Evolutionary conservation across 768 basidiomycete species (phyloP).

Genomic region (Lactarius sp.): DNA sequence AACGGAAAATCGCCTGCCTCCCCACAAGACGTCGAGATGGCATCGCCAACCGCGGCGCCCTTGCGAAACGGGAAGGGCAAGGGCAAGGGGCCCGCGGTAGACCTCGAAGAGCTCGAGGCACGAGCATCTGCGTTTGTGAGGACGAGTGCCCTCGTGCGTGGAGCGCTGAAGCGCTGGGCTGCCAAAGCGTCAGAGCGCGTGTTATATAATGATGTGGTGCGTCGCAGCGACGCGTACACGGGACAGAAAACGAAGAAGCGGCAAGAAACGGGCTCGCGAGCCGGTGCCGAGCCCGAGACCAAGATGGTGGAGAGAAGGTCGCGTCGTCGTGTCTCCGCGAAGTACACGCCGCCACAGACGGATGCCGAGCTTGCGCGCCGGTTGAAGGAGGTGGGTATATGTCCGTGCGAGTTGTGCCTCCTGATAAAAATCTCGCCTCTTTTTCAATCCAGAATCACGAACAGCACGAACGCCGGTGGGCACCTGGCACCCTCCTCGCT

Average conservation of each 20-base stretch:
- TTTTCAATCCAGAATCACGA: constrained; percentile 43
- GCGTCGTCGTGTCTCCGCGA: no score
- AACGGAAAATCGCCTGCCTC: no score
- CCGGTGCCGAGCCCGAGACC: no score
- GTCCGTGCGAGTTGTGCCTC: neutral
- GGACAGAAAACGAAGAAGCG: constrained; percentile 35
- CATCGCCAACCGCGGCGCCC: neutral
- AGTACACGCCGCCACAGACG: no score
- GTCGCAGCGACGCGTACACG: constrained; percentile 56
- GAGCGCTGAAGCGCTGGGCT: no score
- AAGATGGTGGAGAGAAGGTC: constrained; percentile 43
- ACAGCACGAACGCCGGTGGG: no score
- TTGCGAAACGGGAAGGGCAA: constrained; percentile 11
- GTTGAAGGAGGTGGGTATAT: constrained; percentile 56
- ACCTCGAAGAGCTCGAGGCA: constrained; percentile 9
- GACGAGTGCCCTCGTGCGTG: no score
- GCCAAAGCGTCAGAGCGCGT: no score
- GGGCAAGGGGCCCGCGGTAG: constrained; percentile 7
- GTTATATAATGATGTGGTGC: constrained; percentile 43
- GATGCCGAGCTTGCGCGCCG: constrained; percentile 55
- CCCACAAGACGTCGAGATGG: no score
- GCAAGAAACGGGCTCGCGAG: no score
- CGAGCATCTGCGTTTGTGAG: neutral
- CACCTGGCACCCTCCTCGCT: no score
- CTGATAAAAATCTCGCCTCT: neutral